These are phyloP conservation scores for Euphorbia corollata DNA, from an alignment of 441 rosid genomes.

Conservation along the genomic window DNA sequence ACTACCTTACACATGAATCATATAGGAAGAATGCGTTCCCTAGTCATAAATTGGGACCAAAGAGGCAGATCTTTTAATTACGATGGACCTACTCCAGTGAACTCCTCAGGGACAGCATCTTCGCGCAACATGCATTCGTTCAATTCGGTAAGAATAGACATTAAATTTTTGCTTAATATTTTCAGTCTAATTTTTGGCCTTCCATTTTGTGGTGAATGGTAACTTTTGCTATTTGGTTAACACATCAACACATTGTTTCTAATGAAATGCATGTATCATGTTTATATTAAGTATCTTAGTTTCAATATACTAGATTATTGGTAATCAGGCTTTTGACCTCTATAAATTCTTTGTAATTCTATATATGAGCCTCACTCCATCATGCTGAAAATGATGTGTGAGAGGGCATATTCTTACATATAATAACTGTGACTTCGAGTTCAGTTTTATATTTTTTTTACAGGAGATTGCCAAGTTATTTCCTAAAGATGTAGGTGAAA, in stretches of 20 bases:
- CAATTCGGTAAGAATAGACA: slow-evolving; percentile 39
- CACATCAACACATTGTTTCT: not conserved
- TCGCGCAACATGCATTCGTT: slow-evolving; percentile 35
- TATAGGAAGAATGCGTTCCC: slow-evolving; percentile 63
- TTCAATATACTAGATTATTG: no score
- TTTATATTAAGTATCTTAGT: not conserved
- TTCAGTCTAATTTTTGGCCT: not conserved
- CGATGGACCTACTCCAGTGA: slow-evolving; percentile 44
- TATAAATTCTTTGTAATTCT: no score
- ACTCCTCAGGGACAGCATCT: slow-evolving; percentile 42
- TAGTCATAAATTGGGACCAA: slow-evolving; percentile 63
- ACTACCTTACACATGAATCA: slow-evolving; percentile 15
- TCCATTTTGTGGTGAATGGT: not conserved
- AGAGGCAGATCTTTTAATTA: slow-evolving; percentile 57
- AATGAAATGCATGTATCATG: not conserved
- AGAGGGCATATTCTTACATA: no score
- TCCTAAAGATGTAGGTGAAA: not conserved
- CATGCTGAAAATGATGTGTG: no score
- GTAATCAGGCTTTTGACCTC: no score
- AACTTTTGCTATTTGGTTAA: not conserved
- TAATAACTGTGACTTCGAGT: no score
- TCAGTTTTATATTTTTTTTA: not conserved
- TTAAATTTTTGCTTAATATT: slow-evolving; percentile 1
- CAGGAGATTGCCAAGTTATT: not conserved
- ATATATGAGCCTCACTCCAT: no score